Evolutionary conservation across 2,329 filamentous ascomycete genomes (phyloP).

Genomic region (Helotiales sp.): DNA sequence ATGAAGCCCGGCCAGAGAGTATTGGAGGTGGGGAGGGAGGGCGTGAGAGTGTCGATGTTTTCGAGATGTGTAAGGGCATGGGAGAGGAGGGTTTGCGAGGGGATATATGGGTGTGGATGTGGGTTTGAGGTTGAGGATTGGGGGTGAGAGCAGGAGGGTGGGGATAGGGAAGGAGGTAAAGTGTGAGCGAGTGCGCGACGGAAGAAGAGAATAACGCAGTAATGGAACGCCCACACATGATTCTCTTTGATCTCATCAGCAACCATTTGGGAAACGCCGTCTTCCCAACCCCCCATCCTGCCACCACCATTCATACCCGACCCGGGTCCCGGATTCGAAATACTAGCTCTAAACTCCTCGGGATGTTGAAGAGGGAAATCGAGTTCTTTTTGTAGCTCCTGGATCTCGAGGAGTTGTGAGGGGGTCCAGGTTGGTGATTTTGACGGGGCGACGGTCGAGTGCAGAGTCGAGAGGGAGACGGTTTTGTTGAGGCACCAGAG

Average conservation of each 20-base stretch:
- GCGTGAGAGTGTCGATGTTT: not conserved
- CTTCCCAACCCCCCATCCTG: not conserved
- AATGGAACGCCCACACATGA: not conserved
- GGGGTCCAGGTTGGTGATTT: not conserved
- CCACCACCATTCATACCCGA: not conserved
- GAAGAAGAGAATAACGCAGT: slow-evolving; percentile 1
- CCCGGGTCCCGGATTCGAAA: not conserved
- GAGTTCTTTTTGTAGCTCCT: not conserved
- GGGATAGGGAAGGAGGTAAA: no score
- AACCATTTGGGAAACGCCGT: not conserved
- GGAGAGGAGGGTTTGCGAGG: not conserved
- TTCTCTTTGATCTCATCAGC: not conserved
- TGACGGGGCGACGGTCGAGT: not conserved
- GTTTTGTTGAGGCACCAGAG: slow-evolving; percentile 5
- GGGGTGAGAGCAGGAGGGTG: not conserved
- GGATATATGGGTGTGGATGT: no score
- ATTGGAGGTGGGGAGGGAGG: not conserved
- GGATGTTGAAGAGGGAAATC: not conserved
- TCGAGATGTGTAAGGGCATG: not conserved
- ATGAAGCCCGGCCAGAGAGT: not conserved
- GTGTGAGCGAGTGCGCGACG: not conserved
- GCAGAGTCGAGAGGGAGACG: not conserved
- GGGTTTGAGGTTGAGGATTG: not conserved
- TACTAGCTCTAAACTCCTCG: not conserved
- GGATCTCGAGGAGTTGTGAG: not conserved